Evolutionary conservation across 164 flowering plant species (phyloP).

Genomic region (Warburgia ugandensis): DNA sequence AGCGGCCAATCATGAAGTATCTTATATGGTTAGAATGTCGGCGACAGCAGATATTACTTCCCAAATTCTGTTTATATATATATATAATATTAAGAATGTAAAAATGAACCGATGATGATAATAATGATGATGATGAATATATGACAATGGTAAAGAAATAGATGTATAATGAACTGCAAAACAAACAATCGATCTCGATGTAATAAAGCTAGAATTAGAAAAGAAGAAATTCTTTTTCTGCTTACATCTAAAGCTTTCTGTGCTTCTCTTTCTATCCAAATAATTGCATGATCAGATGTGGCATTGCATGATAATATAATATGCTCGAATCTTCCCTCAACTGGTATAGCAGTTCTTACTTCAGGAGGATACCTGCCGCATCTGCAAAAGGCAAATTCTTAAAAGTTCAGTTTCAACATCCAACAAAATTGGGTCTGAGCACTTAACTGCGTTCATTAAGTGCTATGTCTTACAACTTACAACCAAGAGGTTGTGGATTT

Average conservation of each 20-base stretch:
- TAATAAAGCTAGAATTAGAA: not conserved
- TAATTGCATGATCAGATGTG: slow-evolving; percentile 84
- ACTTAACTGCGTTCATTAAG: not conserved
- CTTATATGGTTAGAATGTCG: too few relatives aligned
- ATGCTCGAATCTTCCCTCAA: slow-evolving; percentile 93
- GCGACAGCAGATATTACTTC: too few relatives aligned
- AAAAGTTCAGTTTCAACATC: not conserved
- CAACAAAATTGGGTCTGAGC: not conserved
- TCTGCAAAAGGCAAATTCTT: slow-evolving; percentile 31
- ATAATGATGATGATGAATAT: too few relatives aligned
- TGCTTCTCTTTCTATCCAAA: slow-evolving; percentile 87
- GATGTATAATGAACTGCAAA: not conserved
- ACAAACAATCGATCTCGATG: too few relatives aligned
- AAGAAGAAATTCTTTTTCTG: not conserved
- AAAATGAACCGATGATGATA: too few relatives aligned
- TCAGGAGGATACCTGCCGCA: slow-evolving; percentile 98
- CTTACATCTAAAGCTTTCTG: slow-evolving; percentile 77
- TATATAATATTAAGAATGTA: too few relatives aligned
- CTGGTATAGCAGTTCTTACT: slow-evolving; percentile 96
- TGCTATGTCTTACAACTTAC: too few relatives aligned
- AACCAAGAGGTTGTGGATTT: too few relatives aligned
- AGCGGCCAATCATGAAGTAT: too few relatives aligned
- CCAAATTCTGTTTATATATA: too few relatives aligned
- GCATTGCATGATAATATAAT: slow-evolving; percentile 88
- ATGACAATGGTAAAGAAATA: not conserved